Conservation (phyloP, 169 alveolate genomes). For the Plasmodium coatneyi region DNA sequence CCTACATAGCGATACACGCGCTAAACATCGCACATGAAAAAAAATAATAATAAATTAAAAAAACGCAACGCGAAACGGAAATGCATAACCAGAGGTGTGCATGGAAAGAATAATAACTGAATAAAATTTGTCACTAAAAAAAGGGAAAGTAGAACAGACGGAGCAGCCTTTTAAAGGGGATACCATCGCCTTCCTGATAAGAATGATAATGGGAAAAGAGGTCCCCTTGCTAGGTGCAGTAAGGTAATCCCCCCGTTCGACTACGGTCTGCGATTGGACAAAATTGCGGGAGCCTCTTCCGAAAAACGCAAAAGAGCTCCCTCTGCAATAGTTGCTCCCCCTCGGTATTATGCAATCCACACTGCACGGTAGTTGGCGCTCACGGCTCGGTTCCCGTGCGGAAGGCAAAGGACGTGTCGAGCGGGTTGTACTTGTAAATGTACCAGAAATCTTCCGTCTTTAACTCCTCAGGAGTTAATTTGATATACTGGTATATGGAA, state of each 20-base stretch:
- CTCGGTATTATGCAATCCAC: not conserved
- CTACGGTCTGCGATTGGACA: not conserved
- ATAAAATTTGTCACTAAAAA: not conserved
- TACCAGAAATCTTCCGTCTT: conserved; percentile 67
- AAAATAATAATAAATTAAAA: not conserved
- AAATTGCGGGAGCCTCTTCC: not conserved
- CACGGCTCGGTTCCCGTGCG: conserved; percentile 71
- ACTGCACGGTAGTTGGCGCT: not conserved
- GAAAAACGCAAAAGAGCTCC: not conserved
- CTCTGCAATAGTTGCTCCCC: not conserved
- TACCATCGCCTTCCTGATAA: not conserved
- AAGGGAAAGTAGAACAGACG: not conserved
- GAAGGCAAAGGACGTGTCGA: conserved; percentile 46
- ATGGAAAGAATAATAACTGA: not conserved
- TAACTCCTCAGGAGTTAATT: conserved; percentile 48
- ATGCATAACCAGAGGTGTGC: not conserved
- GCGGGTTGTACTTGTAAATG: conserved; percentile 51
- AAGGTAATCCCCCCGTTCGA: not conserved
- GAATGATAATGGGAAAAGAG: not conserved
- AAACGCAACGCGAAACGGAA: not conserved
- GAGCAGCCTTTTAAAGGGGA: not conserved
- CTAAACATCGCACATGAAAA: not conserved
- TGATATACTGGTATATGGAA: conserved; percentile 27
- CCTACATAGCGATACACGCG: not conserved
- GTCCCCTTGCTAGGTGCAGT: not conserved